Evolutionary conservation across 345 rosid genomes (phyloP).

Genomic region (Nasturtium officinale): DNA sequence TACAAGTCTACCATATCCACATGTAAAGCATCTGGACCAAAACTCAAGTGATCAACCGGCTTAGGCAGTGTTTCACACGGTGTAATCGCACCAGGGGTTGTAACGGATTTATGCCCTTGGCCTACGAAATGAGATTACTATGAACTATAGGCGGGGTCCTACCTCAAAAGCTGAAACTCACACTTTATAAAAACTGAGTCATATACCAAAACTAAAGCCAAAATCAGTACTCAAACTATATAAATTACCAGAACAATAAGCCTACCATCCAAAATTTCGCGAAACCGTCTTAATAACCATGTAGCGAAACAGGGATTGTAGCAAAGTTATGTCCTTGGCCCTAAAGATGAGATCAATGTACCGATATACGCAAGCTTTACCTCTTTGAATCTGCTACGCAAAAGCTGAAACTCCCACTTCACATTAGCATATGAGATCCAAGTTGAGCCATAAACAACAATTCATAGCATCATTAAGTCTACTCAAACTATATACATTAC

Average conservation of each 20-base stretch:
- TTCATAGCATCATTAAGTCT: background rate
- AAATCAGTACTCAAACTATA: constrained; percentile 1
- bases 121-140: background rate
- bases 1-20: background rate
- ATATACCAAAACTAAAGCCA: background rate
- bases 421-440: background rate
- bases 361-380: background rate
- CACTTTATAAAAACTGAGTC: background rate
- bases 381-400: background rate
- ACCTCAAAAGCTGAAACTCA: constrained; percentile 6
- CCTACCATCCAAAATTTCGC: background rate
- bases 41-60: background rate
- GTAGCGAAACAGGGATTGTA: no score
- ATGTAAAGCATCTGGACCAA: background rate
- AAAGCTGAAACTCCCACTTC: background rate
- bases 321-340: background rate
- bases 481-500: no score
- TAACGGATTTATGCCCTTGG: background rate
- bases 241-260: constrained; percentile 3
- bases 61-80: background rate
- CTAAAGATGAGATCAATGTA: background rate
- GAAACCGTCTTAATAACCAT: background rate
- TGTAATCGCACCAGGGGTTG: background rate
- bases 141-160: background rate
- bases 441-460: background rate